A percentile compares a stretch with the other conserved stretches of the same genome.
phyloP scores from a whole-genome alignment of 345 rosid genomes.

The Euphorbia tirucalli region DNA sequence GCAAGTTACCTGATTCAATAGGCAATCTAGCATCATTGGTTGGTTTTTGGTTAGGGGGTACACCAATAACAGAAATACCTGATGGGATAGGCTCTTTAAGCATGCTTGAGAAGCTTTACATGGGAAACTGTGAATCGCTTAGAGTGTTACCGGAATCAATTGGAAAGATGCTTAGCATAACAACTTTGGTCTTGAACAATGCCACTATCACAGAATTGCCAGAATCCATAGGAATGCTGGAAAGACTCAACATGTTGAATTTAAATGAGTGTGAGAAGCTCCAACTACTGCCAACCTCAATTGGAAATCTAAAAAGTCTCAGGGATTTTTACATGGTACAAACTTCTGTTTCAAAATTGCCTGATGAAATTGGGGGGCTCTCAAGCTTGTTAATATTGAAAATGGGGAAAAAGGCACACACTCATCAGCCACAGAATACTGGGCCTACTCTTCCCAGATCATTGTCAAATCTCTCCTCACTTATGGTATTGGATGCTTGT shows the following conservation, averaged over 20 bases:
- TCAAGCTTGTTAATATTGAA: slow-evolving; percentile 32
- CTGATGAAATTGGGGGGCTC: slow-evolving; percentile 43
- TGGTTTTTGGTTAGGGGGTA: slow-evolving; percentile 21
- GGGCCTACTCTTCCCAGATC: slow-evolving; percentile 27
- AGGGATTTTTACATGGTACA: slow-evolving; percentile 32
- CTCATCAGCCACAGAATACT: not conserved
- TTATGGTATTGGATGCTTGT: slow-evolving; percentile 40
- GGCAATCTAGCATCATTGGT: slow-evolving; percentile 37
- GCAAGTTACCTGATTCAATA: slow-evolving; percentile 43
- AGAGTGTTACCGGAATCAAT: slow-evolving; percentile 36
- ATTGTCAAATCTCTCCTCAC: slow-evolving; percentile 36
- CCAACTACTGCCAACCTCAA: slow-evolving; percentile 42
- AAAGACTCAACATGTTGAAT: slow-evolving; percentile 35
- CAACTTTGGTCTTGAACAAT: slow-evolving; percentile 21
- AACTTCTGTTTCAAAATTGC: slow-evolving; percentile 41
- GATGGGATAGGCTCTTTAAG: slow-evolving; percentile 37
- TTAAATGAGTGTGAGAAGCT: slow-evolving; percentile 38
- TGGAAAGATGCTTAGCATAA: slow-evolving; percentile 36
- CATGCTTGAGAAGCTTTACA: slow-evolving; percentile 35
- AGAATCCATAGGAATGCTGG: slow-evolving; percentile 44
- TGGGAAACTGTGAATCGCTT: slow-evolving; percentile 24
- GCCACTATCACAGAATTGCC: slow-evolving; percentile 40
- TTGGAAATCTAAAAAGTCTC: slow-evolving; percentile 39
- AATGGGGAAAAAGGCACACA: slow-evolving; percentile 40
- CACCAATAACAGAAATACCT: slow-evolving; percentile 34